Percentiles rank a stretch among this genome's conserved stretches.
Evolutionary conservation across 768 basidiomycete genomes (phyloP).

Genomic region (Lentinus brumalis): DNA sequence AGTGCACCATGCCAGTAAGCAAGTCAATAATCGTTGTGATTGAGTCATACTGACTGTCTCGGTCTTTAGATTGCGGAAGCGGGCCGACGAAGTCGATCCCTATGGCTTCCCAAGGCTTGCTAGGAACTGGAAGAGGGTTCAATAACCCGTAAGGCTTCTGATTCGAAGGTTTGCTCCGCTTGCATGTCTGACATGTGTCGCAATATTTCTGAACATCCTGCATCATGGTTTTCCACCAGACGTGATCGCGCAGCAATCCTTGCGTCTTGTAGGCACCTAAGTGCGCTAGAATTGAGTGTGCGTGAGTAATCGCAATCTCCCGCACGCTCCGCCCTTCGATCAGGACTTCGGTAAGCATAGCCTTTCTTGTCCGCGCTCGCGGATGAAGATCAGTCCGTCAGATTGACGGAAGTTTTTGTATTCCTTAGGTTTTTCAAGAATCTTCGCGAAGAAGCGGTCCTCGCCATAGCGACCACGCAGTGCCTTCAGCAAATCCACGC

Average conservation of each 20-base stretch:
- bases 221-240: conserved; percentile 35
- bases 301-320: conserved; percentile 36
- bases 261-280: conserved; percentile 30
- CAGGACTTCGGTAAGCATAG: conserved; percentile 33
- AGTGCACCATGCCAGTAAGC: conserved; percentile 27
- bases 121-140: conserved; percentile 31
- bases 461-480: neutral
- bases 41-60: conserved; percentile 24
- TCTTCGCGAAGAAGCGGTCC: neutral
- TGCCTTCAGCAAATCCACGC: neutral
- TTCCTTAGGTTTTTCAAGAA: neutral
- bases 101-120: conserved; percentile 38
- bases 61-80: conserved; percentile 29
- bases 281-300: conserved; percentile 35
- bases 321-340: conserved; percentile 20
- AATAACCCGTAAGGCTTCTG: conserved; percentile 31
- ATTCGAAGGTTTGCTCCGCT: conserved; percentile 15
- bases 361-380: conserved; percentile 1
- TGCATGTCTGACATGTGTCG: conserved; percentile 19
- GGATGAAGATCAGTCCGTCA: conserved; percentile 22
- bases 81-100: conserved; percentile 43
- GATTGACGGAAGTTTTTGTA: conserved; percentile 13
- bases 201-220: conserved; percentile 23
- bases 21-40: conserved; percentile 26
- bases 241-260: conserved; percentile 33